Base-by-base conservation (phyloP, 768 basidiomycete species). In the Boletellus sp. region DNA sequence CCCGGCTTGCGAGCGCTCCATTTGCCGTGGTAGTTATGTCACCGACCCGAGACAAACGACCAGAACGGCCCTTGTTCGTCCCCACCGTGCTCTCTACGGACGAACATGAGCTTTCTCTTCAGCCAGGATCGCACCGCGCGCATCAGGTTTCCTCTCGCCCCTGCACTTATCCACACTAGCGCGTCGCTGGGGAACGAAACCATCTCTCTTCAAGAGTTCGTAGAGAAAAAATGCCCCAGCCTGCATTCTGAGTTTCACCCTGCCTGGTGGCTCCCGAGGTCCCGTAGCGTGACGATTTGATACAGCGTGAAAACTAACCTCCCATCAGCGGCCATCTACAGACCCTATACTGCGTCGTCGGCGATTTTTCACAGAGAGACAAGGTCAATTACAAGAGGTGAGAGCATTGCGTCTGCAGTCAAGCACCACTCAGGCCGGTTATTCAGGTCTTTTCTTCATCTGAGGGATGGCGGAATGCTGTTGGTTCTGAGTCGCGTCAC, bases 201-300 rank as follows among this genome's bases (percentile, higher is more conserved):
- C 22, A 19, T 67, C 23, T 62, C 61, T 15, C 55, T 68, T 16
- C 62, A 53, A 31, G 68, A 68, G 32, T 57, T 68, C 38, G 62
- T 70, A n/a, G 57, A 69, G 51, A 54, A 56, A 41, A 57, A 52
- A 48, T 68, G 67, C 43, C 67, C 67, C 17, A 65, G 60, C 37
- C 45, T 68, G 36, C 44, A 41, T 48, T 60, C 62, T 47, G 39
- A 52, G 52, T 68, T 70, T 40, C 54, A 41, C 34, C 67, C 68
- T 13, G 59, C 55, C 19, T 68, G 67, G 67, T 68, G 67, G 67
- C 62, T 68, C 47, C 59, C 68, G 13, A 69, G 62, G 67, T 68
- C 43, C 42, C 40, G 55, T 45, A 33, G 33, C 26, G 15, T 35
- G 34, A 13, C 10, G 17, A 32, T 23, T 19, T 17, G 38, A 45